These are phyloP conservation scores for Mucor racemosus DNA, from an alignment of 371 early-diverging fungal genomes.

Conservation along the genomic window DNA sequence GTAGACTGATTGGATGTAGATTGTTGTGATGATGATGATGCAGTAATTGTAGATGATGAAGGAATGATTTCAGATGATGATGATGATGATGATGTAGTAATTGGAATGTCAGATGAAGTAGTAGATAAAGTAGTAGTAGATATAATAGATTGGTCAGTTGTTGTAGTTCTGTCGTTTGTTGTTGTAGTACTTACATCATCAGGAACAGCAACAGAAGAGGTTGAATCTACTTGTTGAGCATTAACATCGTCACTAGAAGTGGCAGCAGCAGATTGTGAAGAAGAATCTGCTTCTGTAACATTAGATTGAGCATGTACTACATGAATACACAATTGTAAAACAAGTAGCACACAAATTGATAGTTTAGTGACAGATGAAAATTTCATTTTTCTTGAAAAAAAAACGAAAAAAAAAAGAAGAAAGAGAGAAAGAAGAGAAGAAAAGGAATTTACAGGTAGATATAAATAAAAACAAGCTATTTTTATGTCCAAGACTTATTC, in stretches of 20 bases:
- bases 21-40: not conserved
- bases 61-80: not conserved
- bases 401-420: not conserved
- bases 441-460: slow-evolving; percentile 6
- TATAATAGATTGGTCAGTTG: not conserved
- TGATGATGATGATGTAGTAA: not conserved
- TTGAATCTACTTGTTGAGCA: not conserved
- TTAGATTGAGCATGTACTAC: slow-evolving; percentile 20
- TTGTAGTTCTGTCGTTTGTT: not conserved
- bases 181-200: slow-evolving; percentile 17
- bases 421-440: not conserved
- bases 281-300: not conserved
- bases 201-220: not conserved
- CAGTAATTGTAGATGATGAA: not conserved
- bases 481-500: slow-evolving; percentile 10
- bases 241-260: not conserved
- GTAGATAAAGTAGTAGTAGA: not conserved
- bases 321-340: slow-evolving; percentile 10
- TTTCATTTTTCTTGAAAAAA: slow-evolving; percentile 6
- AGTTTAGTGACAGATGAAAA: slow-evolving; percentile 8
- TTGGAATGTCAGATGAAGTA: not conserved
- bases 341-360: slow-evolving; percentile 17
- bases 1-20: not conserved
- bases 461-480: slow-evolving; percentile 13
- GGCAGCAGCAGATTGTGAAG: not conserved